These are phyloP conservation scores for Pseudogymnoascus sp. DNA, from an alignment of 2,329 filamentous ascomycete species.

Conservation along the genomic window DNA sequence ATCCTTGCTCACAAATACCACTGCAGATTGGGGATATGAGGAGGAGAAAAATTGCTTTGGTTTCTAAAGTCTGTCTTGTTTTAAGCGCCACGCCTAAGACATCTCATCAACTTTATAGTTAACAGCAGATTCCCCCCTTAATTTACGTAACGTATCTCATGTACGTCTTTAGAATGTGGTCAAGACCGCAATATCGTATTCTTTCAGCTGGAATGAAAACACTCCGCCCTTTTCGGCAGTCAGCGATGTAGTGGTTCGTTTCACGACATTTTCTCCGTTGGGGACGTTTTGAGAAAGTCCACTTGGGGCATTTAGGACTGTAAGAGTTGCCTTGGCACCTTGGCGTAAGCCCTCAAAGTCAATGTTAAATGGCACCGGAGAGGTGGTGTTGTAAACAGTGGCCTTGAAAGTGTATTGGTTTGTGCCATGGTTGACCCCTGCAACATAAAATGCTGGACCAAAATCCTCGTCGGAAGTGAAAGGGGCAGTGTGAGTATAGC, in stretches of 20 bases:
- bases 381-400: slow-evolving; percentile 45
- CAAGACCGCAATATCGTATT: slow-evolving; percentile 20
- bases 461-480: slow-evolving; percentile 31
- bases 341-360: slow-evolving; percentile 35
- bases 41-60: slow-evolving; percentile 39
- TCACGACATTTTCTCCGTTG: slow-evolving; percentile 13
- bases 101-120: background rate
- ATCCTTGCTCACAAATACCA: slow-evolving; percentile 12
- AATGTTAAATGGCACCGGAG: slow-evolving; percentile 38
- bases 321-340: slow-evolving; percentile 36
- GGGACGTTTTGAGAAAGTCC: slow-evolving; percentile 15
- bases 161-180: slow-evolving; percentile 15
- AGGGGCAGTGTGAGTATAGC: slow-evolving; percentile 40
- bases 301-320: slow-evolving; percentile 34
- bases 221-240: slow-evolving; percentile 13
- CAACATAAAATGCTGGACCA: slow-evolving; percentile 42
- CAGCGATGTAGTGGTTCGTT: slow-evolving; percentile 12
- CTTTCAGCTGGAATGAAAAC: slow-evolving; percentile 18
- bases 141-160: background rate
- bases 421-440: slow-evolving; percentile 37
- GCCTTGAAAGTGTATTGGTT: slow-evolving; percentile 41
- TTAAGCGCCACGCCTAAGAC: background rate
- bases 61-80: slow-evolving; percentile 25
- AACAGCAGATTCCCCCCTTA: background rate
- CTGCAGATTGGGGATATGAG: slow-evolving; percentile 33